A percentile compares a stretch with the other conserved stretches of the same genome.
phyloP scores from a whole-genome alignment of 148 eudicot species.

The Rhododendron henanense region DNA sequence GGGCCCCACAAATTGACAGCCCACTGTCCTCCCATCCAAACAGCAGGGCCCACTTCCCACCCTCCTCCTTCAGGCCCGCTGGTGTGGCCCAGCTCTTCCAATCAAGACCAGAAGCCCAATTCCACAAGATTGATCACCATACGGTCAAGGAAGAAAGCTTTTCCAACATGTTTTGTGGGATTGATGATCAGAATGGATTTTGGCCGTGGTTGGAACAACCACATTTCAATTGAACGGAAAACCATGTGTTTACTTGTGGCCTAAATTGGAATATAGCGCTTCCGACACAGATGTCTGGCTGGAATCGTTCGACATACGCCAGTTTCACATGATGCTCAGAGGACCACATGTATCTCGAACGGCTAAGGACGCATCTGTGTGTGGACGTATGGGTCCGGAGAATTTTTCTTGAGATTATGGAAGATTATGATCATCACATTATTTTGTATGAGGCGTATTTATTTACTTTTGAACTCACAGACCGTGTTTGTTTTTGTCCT shows the following conservation, averaged over 20 bases:
- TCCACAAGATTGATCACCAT: constrained; percentile 31
- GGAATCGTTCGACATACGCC: background rate
- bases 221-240: constrained; percentile 48
- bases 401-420: background rate
- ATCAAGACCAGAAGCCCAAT: constrained; percentile 32
- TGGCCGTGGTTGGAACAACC: constrained; percentile 98
- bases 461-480: background rate
- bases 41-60: constrained; percentile 52
- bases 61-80: constrained; percentile 50
- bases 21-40: constrained; percentile 38
- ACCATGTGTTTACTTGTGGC: background rate
- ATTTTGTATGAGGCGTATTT: background rate
- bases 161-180: constrained; percentile 67
- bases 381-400: background rate
- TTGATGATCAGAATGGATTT: constrained; percentile 80
- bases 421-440: background rate
- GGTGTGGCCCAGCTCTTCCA: constrained; percentile 48
- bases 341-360: background rate
- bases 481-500: background rate
- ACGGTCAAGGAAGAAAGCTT: constrained; percentile 72
- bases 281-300: background rate
- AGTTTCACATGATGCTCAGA: background rate
- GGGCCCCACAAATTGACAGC: constrained; percentile 56
- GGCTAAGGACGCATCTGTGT: background rate
- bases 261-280: background rate